Evolutionary conservation across 73 alveolate species (phyloP).

Genomic region (Tetrahymena thermophila): DNA sequence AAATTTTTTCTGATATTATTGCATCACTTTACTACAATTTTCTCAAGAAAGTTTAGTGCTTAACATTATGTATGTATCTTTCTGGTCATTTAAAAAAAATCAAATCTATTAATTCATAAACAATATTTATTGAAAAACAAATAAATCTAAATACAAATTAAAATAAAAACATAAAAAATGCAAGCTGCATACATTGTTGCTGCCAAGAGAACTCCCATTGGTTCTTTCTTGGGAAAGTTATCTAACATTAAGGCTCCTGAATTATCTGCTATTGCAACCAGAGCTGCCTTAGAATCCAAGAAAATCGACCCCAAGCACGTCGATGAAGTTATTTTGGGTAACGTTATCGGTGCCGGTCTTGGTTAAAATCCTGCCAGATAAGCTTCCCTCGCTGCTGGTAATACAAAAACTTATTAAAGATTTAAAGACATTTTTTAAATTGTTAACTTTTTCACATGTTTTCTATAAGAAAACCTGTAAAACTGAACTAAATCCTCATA

Average conservation of each 20-base stretch:
- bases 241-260: conserved; percentile 55
- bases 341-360: conserved; percentile 64
- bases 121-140: not conserved
- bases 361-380: conserved; percentile 78
- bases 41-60: not conserved
- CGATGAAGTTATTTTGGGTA: conserved; percentile 73
- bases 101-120: not conserved
- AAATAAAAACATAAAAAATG: not conserved
- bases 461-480: no score
- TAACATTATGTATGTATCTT: not conserved
- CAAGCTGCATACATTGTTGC: conserved; percentile 53
- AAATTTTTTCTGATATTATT: not conserved
- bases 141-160: not conserved
- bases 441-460: not conserved
- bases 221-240: conserved; percentile 67
- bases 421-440: not conserved
- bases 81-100: not conserved
- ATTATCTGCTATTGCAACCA: conserved; percentile 56
- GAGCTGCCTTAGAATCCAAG: conserved; percentile 53
- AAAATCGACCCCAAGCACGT: conserved; percentile 53
- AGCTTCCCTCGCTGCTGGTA: conserved; percentile 68
- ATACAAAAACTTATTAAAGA: not conserved
- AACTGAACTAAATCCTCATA: not conserved
- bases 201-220: conserved; percentile 71
- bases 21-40: not conserved